phyloP scores from a whole-genome alignment of 129 eudicot species.

The Smallanthus sonchifolius region DNA sequence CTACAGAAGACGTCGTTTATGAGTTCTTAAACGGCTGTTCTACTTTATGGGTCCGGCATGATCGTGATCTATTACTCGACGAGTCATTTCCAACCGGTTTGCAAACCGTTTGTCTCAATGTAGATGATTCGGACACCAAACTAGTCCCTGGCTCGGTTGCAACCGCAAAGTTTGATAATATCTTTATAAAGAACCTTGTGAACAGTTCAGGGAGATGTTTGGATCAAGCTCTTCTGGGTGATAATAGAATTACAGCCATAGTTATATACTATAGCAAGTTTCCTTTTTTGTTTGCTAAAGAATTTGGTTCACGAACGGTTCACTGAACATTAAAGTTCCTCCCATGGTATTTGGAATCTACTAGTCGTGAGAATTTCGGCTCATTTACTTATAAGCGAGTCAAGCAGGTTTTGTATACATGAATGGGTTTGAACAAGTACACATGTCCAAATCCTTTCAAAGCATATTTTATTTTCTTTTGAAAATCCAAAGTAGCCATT shows the following conservation, averaged over 20 bases:
- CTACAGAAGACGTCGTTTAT: slow-evolving; percentile 47
- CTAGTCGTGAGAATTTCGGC: too few relatives aligned
- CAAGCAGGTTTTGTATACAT: too few relatives aligned
- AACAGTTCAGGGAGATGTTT: slow-evolving; percentile 58
- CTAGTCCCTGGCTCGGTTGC: slow-evolving; percentile 54
- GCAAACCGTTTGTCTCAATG: slow-evolving; percentile 52
- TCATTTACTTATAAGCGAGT: too few relatives aligned
- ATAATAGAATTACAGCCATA: slow-evolving; percentile 42
- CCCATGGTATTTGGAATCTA: too few relatives aligned
- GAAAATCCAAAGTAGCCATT: too few relatives aligned
- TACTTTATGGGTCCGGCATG: slow-evolving; percentile 48
- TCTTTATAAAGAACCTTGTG: slow-evolving; percentile 41
- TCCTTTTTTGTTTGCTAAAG: slow-evolving; percentile 42
- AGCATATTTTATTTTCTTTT: too few relatives aligned
- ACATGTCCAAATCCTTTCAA: too few relatives aligned
- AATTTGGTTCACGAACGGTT: slow-evolving; percentile 53
- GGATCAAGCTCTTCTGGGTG: slow-evolving; percentile 59
- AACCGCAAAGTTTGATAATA: slow-evolving; percentile 48
- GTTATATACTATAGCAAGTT: slow-evolving; percentile 46
- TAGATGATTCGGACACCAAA: slow-evolving; percentile 45
- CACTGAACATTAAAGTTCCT: slow-evolving; percentile 48
- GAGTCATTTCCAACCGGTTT: slow-evolving; percentile 44
- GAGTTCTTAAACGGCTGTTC: slow-evolving; percentile 28
- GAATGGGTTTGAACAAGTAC: too few relatives aligned
- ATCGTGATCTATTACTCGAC: slow-evolving; percentile 55